These are phyloP conservation scores for Colletotrichum somersetense DNA, from an alignment of 2,329 filamentous ascomycete species.

Conservation along the genomic window DNA sequence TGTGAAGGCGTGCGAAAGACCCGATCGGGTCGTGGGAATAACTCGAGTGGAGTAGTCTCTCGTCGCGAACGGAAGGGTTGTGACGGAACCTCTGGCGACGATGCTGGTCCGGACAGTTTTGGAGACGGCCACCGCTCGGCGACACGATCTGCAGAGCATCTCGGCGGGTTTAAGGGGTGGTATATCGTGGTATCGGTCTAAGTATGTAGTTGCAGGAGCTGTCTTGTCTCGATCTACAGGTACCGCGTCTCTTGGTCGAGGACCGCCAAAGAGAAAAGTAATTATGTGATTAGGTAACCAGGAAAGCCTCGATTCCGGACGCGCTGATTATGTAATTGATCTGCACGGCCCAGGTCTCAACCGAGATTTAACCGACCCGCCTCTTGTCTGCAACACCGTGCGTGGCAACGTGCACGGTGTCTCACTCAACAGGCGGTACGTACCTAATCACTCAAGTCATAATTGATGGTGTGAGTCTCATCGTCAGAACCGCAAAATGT, in stretches of 20 bases:
- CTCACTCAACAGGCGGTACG: background rate
- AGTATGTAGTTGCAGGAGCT: too few relatives aligned
- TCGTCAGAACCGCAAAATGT: background rate
- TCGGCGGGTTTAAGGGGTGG: background rate
- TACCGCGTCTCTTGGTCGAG: background rate
- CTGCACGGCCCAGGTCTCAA: background rate
- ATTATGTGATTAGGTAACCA: background rate
- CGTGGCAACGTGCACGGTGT: background rate
- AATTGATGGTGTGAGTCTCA: conserved; percentile 12
- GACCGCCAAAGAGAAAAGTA: background rate
- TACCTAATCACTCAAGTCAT: too few relatives aligned
- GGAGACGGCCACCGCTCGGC: conserved; percentile 39
- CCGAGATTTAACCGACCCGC: background rate
- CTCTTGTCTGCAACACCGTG: too few relatives aligned
- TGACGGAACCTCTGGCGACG: conserved; percentile 32
- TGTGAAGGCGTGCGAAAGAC: background rate
- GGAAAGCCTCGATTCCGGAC: conserved; percentile 18
- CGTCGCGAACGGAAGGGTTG: conserved; percentile 62
- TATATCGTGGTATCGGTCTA: too few relatives aligned
- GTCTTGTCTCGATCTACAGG: too few relatives aligned
- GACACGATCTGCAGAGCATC: conserved; percentile 42
- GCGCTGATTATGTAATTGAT: conserved; percentile 15
- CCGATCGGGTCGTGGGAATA: background rate
- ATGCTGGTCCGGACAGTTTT: conserved; percentile 6
- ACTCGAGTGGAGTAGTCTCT: conserved; percentile 20